Percentiles rank a stretch among this genome's conserved stretches.
Evolutionary conservation across 2,329 filamentous ascomycete genomes (phyloP).

Genomic region (Beauveria australis): DNA sequence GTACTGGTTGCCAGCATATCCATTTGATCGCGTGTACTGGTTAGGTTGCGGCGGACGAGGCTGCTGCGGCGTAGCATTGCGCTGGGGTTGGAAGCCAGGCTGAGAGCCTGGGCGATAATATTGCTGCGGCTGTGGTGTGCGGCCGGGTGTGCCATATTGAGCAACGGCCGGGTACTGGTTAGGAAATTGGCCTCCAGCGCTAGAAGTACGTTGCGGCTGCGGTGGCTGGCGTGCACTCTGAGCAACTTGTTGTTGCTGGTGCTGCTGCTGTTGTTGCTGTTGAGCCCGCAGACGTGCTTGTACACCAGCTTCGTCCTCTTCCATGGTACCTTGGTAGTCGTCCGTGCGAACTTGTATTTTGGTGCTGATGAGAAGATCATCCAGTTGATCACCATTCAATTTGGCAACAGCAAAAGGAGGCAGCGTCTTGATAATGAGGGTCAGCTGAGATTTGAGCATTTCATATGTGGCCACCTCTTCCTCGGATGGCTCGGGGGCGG

Average conservation of each 20-base stretch:
- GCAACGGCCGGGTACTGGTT: slow-evolving; percentile 33
- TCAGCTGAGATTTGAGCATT: slow-evolving; percentile 65
- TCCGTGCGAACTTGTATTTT: slow-evolving; percentile 66
- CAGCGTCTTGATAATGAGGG: slow-evolving; percentile 63
- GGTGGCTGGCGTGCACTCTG: slow-evolving; percentile 25
- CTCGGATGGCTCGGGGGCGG: slow-evolving; percentile 58
- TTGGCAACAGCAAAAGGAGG: slow-evolving; percentile 83
- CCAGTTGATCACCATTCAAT: slow-evolving; percentile 77
- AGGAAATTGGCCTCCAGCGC: slow-evolving; percentile 32
- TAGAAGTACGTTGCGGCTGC: slow-evolving; percentile 31
- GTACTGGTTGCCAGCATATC: slow-evolving; percentile 35
- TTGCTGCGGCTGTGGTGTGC: slow-evolving; percentile 37
- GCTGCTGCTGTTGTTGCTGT: slow-evolving; percentile 21
- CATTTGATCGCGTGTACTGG: slow-evolving; percentile 42
- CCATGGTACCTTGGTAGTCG: slow-evolving; percentile 71
- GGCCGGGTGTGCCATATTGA: slow-evolving; percentile 40
- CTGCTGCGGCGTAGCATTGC: slow-evolving; percentile 22
- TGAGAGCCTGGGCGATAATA: slow-evolving; percentile 20
- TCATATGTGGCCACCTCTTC: slow-evolving; percentile 58
- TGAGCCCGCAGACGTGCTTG: slow-evolving; percentile 41
- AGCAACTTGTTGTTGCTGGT: slow-evolving; percentile 21
- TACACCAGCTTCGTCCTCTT: slow-evolving; percentile 64
- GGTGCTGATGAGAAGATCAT: slow-evolving; percentile 72
- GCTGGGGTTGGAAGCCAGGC: slow-evolving; percentile 25
- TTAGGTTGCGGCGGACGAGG: slow-evolving; percentile 34